A percentile compares a stretch with the other conserved stretches of the same genome.
These are phyloP conservation scores for rapeseed (Brassica napus) DNA, from an alignment of 345 rosid genomes.

Conservation along the genomic window Da-Ae NC_063436.1:10670001-10670500, in stretches of 20 bases:
- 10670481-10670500: slow-evolving; percentile 54
- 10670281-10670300: slow-evolving; percentile 31
- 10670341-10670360: slow-evolving; percentile 68
- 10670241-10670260: slow-evolving; percentile 28
- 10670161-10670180: neutral
- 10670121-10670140: slow-evolving; percentile 54
- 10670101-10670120: slow-evolving; percentile 34
- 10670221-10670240: slow-evolving; percentile 21
- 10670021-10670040: slow-evolving; percentile 5
- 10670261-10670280: slow-evolving; percentile 61
- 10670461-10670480: slow-evolving; percentile 51
- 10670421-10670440: slow-evolving; percentile 24
- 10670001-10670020: neutral
- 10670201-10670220: neutral
- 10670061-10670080: neutral
- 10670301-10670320: slow-evolving; percentile 50
- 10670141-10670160: slow-evolving; percentile 37
- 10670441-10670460: slow-evolving; percentile 57
- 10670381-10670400: neutral
- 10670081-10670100: slow-evolving; percentile 4
- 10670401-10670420: neutral
- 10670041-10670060: neutral
- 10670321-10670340: slow-evolving; percentile 90
- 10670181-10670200: neutral
- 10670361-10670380: slow-evolving; percentile 40